These are phyloP conservation scores for Ceratobasidium sp. DNA, from an alignment of 1,284 basidiomycete genomes.

Conservation along the genomic window DNA sequence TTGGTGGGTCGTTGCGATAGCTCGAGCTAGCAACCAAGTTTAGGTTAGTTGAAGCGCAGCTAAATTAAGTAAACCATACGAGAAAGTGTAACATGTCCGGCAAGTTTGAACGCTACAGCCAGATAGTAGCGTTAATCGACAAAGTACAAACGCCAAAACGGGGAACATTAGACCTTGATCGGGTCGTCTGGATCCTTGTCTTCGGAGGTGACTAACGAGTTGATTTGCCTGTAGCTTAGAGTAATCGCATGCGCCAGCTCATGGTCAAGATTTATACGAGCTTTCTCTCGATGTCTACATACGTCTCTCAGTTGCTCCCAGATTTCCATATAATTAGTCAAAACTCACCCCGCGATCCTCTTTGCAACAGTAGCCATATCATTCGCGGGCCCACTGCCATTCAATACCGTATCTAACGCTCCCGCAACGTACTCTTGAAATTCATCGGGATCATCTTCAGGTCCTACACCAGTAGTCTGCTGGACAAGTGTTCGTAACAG, in stretches of 20 bases:
- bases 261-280: slow-evolving; percentile 75
- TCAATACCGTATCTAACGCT: slow-evolving; percentile 41
- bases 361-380: slow-evolving; percentile 34
- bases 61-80: slow-evolving; percentile 61
- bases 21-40: slow-evolving; percentile 62
- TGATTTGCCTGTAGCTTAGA: slow-evolving; percentile 66
- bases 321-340: background rate
- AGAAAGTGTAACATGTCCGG: slow-evolving; percentile 79
- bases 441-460: slow-evolving; percentile 47
- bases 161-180: slow-evolving; percentile 66
- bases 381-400: slow-evolving; percentile 31
- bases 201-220: slow-evolving; percentile 61
- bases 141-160: slow-evolving; percentile 36
- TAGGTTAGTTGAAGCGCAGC: slow-evolving; percentile 16
- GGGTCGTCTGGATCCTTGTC: slow-evolving; percentile 73
- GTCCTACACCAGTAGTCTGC: slow-evolving; percentile 41
- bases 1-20: slow-evolving; percentile 69
- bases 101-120: slow-evolving; percentile 64
- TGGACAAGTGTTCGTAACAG: slow-evolving; percentile 44
- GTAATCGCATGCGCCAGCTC: slow-evolving; percentile 71
- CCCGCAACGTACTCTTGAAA: slow-evolving; percentile 38
- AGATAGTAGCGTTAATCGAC: slow-evolving; percentile 53
- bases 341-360: slow-evolving; percentile 40
- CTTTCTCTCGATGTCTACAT: slow-evolving; percentile 73
- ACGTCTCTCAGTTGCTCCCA: background rate